Evolutionary conservation across 73 alveolate species (phyloP).

Genomic region (Uronychia binucleata): DNA sequence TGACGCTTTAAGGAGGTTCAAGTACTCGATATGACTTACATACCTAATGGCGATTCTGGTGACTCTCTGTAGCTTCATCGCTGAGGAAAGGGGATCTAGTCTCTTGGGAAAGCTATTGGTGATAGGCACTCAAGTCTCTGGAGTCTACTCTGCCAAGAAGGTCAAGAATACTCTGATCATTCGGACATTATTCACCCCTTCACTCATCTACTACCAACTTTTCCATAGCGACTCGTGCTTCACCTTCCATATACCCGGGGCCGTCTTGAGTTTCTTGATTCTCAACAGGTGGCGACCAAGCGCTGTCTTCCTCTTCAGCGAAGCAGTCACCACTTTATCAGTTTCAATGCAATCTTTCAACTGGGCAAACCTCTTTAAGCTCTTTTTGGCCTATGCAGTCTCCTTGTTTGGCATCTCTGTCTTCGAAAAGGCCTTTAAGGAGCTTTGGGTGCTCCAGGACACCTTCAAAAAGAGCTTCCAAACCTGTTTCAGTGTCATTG

Average conservation of each 20-base stretch:
- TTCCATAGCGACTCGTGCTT: not conserved
- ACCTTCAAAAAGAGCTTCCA: not conserved
- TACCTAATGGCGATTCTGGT: too few species aligned
- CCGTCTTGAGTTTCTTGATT: not conserved
- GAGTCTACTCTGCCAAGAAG: too few species aligned
- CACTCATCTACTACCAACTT: not conserved
- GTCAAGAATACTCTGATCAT: not conserved
- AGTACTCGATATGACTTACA: too few species aligned
- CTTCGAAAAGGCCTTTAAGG: not conserved
- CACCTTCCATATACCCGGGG: not conserved
- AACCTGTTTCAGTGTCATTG: not conserved
- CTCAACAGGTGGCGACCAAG: not conserved
- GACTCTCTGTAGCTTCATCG: too few species aligned
- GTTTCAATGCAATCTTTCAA: not conserved
- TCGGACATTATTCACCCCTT: not conserved
- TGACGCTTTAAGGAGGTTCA: too few species aligned
- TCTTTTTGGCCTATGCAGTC: not conserved
- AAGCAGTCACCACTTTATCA: not conserved
- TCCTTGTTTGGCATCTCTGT: not conserved
- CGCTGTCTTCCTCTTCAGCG: not conserved
- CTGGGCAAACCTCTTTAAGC: not conserved
- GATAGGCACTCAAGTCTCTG: too few species aligned
- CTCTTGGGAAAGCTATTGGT: too few species aligned
- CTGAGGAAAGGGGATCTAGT: too few species aligned
- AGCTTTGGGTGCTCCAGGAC: not conserved